These are phyloP conservation scores for Aspergillus novofumigatus DNA, from an alignment of 2,329 filamentous ascomycete species.

Conservation along the genomic window DNA sequence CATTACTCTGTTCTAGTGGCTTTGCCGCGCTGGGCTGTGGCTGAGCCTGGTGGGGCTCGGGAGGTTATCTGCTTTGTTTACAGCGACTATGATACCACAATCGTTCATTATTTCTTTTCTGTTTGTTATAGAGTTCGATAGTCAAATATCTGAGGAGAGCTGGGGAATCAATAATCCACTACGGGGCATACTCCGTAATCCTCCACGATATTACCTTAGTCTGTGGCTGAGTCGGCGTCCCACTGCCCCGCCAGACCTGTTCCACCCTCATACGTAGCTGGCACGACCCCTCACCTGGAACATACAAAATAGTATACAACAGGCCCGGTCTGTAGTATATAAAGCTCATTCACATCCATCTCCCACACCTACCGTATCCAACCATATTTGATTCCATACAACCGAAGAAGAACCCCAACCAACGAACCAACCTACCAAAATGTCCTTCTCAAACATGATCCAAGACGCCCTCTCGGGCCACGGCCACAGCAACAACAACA, in stretches of 20 bases:
- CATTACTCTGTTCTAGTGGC: not conserved
- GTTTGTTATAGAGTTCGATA: not conserved
- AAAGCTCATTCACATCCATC: not conserved
- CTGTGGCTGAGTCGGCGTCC: not conserved
- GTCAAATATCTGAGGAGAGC: not conserved
- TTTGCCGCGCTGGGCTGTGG: not conserved
- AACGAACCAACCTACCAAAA: constrained; percentile 6
- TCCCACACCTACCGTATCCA: not conserved
- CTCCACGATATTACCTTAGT: not conserved
- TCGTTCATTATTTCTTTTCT: not conserved
- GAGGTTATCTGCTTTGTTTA: not conserved
- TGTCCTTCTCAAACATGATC: constrained; percentile 21
- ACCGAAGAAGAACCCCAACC: not conserved
- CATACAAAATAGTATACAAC: not conserved
- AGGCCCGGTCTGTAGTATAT: not conserved
- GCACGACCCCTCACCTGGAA: not conserved
- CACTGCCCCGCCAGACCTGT: not conserved
- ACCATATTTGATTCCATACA: not conserved
- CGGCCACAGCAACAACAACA: constrained; percentile 1
- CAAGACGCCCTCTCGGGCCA: constrained; percentile 10
- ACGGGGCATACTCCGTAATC: not conserved
- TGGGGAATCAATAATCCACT: no score
- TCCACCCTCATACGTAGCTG: not conserved
- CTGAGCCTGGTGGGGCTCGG: not conserved
- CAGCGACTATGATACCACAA: not conserved